phyloP scores from a whole-genome alignment of 1,284 basidiomycete species.

The Rhodotorula sp. region DNA sequence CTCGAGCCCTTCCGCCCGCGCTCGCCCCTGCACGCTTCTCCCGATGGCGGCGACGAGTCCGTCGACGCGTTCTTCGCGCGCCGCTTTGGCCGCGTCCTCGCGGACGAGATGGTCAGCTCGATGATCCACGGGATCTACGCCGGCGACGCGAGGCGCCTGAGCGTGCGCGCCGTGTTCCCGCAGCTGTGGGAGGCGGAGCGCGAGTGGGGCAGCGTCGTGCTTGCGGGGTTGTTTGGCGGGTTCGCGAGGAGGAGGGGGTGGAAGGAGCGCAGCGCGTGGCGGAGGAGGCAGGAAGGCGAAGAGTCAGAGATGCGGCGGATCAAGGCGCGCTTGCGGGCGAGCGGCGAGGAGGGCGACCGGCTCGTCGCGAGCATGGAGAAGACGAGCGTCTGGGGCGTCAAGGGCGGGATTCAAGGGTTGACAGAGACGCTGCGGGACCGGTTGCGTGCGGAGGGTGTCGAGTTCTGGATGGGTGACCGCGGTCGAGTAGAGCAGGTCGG shows the following conservation, averaged over 20 bases:
- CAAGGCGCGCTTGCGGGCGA: slow-evolving; percentile 52
- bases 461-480: slow-evolving; percentile 45
- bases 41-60: slow-evolving; percentile 66
- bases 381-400: slow-evolving; percentile 76
- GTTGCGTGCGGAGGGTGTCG: slow-evolving; percentile 52
- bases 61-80: slow-evolving; percentile 76
- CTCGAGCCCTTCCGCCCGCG: slow-evolving; percentile 62
- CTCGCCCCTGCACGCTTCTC: slow-evolving; percentile 42
- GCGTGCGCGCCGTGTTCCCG: slow-evolving; percentile 75
- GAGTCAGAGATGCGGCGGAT: slow-evolving; percentile 52
- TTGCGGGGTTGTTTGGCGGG: slow-evolving; percentile 59
- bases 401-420: slow-evolving; percentile 73
- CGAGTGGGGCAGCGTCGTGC: slow-evolving; percentile 67
- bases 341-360: slow-evolving; percentile 51
- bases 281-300: slow-evolving; percentile 36
- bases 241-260: slow-evolving; percentile 35
- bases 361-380: slow-evolving; percentile 61
- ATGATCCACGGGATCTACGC: slow-evolving; percentile 93
- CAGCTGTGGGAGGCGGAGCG: slow-evolving; percentile 65
- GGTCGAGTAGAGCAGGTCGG: slow-evolving; percentile 23
- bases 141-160: slow-evolving; percentile 73
- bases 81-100: slow-evolving; percentile 72
- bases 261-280: slow-evolving; percentile 27
- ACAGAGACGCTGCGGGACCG: slow-evolving; percentile 60
- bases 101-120: slow-evolving; percentile 74